Evolutionary conservation across 2,329 filamentous ascomycete genomes (phyloP).

Genomic region (Chaetomium sp.): DNA sequence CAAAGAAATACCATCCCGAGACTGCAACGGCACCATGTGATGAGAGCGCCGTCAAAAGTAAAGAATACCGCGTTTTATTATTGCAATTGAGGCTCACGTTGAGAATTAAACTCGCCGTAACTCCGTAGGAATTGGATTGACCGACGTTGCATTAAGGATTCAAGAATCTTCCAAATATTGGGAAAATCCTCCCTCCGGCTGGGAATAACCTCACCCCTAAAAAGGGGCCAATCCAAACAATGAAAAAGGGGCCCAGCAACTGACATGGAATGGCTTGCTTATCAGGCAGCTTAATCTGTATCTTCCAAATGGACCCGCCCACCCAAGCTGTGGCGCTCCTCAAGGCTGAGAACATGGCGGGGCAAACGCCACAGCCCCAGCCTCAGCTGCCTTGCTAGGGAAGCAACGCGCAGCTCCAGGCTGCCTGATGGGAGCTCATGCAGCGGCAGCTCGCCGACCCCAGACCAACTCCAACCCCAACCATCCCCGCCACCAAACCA

Average conservation of each 20-base stretch:
- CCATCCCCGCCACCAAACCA: constrained; percentile 18
- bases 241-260: background rate
- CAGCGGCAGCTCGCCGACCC: constrained; percentile 26
- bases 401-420: constrained; percentile 47
- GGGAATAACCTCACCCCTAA: constrained; percentile 2
- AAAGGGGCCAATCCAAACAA: background rate
- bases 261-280: background rate
- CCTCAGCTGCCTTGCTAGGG: constrained; percentile 23
- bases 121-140: no score
- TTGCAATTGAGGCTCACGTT: no score
- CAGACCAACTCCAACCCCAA: constrained; percentile 22
- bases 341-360: constrained; percentile 24
- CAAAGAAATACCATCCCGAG: background rate
- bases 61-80: no score
- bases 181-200: no score
- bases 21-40: background rate
- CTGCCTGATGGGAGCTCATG: constrained; percentile 44
- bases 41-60: no score
- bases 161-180: no score
- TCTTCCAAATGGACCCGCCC: background rate
- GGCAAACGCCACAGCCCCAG: constrained; percentile 27
- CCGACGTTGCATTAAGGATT: no score
- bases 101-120: no score
- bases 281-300: background rate
- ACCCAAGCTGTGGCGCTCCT: background rate